Base-by-base conservation (phyloP, 176 grass and related monocot species). In the Lolium rigidum region DNA sequence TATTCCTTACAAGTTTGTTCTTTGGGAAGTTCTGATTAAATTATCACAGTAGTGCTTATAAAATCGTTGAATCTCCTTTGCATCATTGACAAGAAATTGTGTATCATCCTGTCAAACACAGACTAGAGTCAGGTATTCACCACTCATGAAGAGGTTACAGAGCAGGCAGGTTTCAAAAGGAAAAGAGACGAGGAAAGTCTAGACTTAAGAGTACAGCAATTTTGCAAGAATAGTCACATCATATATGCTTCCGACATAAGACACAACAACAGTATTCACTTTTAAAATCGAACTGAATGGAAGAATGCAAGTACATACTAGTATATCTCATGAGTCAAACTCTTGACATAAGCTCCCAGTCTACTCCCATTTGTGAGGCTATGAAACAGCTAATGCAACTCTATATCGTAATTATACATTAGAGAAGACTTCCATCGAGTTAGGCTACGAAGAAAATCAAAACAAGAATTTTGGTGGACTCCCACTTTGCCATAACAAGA, bases 1-100 rank as follows among this genome's bases (percentile, higher is more conserved):
- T 76, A 64, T 72, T 73, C 37, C 93, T 94, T 94, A 94, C 93
- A 89, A 91, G 86, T 90, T 92, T 80, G 54, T 86, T 67, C 80
- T 81, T 75, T 39, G 35, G 58, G 85, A 24, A 57, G 66, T 81
- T 82, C 80, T 80, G 39, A 46, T 88, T 74, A 86, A 68, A 59
- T 76, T 84, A 81, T 82, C 82, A 95, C 86, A 92, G 50, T 92
- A 95, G 26, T n/a, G 17, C 59, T 77, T 72, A 80, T 95, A 95
- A 70, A 90, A 95, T 57, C 20, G 77, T 55, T 95, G 93, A 52
- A 95, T 95, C 64, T 88, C 90, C 25, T 49, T 84, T 74, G 88
- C 28, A 81, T 95, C 93, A 78, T 90, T 79, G 18, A 67, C 84
- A 9, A 71, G 22, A 86, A 86, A 74, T 80, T 90, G 74, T 25